Evolutionary conservation across 2,329 filamentous ascomycete species (phyloP).

Genomic region (Nemania diffusa): DNA sequence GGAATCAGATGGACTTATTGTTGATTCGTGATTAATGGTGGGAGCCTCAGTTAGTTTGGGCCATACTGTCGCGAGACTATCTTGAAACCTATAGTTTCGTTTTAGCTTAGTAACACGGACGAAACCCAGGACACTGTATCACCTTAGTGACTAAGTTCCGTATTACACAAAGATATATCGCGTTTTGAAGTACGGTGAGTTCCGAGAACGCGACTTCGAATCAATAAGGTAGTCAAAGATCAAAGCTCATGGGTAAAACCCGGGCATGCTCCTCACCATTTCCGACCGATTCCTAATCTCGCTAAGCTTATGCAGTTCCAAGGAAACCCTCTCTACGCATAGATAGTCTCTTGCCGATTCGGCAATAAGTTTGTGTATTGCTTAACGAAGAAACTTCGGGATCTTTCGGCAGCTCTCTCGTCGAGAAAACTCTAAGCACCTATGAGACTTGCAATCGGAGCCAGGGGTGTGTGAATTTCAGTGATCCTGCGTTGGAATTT

Average conservation of each 20-base stretch:
- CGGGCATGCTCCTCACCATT: background rate
- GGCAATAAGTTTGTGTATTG: background rate
- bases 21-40: constrained; percentile 33
- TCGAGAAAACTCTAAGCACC: background rate
- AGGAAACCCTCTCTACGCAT: background rate
- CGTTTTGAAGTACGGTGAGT: background rate
- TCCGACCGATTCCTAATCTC: background rate
- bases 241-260: background rate
- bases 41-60: background rate
- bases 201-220: background rate
- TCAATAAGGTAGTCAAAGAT: background rate
- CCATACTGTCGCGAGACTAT: background rate
- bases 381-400: background rate
- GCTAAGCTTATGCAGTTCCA: background rate
- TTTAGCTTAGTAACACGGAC: background rate
- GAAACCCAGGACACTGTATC: background rate
- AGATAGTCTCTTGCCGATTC: background rate
- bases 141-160: background rate
- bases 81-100: background rate
- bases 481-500: background rate
- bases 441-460: background rate
- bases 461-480: background rate
- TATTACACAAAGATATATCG: background rate
- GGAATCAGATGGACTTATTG: constrained; percentile 46
- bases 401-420: background rate